Evolutionary conservation across 2,329 filamentous ascomycete genomes (phyloP).

Genomic region (Exophiala sideris): DNA sequence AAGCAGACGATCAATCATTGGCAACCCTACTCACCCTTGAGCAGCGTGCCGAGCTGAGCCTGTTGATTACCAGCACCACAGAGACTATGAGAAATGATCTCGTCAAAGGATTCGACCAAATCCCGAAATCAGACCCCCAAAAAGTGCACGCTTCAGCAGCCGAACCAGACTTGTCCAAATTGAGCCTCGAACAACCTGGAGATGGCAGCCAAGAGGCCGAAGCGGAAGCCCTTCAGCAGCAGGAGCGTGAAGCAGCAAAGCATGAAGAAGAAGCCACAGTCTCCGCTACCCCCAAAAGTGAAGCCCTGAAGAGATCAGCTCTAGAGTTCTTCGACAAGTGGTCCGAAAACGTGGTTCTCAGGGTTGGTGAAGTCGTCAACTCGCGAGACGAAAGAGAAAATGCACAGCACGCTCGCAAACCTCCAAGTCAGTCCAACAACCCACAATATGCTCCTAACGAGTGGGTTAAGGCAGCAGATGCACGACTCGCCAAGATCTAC

Average conservation of each 20-base stretch:
- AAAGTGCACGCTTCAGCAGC: slow-evolving; percentile 19
- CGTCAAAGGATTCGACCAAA: slow-evolving; percentile 34
- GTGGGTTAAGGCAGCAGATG: slow-evolving; percentile 3
- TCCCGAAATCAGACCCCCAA: slow-evolving; percentile 12
- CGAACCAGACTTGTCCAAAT: slow-evolving; percentile 9
- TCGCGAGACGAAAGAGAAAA: slow-evolving; percentile 32
- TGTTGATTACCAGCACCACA: slow-evolving; percentile 39
- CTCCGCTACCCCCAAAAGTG: slow-evolving; percentile 7
- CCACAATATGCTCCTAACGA: slow-evolving; percentile 1
- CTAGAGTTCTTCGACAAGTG: slow-evolving; percentile 75
- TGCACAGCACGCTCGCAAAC: slow-evolving; percentile 33
- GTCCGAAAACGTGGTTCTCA: slow-evolving; percentile 65
- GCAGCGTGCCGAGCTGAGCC: slow-evolving; percentile 40
- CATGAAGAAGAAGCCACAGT: slow-evolving; percentile 4
- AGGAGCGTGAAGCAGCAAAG: not conserved
- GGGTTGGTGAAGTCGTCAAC: slow-evolving; percentile 69
- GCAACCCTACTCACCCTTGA: slow-evolving; percentile 39
- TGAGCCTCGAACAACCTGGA: slow-evolving; percentile 5
- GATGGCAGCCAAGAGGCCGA: not conserved
- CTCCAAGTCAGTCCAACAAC: not conserved
- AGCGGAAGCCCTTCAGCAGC: not conserved
- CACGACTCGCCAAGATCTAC: slow-evolving; percentile 40
- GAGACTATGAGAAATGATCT: slow-evolving; percentile 38
- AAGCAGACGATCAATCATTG: slow-evolving; percentile 33
- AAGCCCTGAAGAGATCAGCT: slow-evolving; percentile 47